Conservation (phyloP, 176 grass and related monocot species). For the barley (Hordeum vulgare) region MorexV3_pseudomolecules_assembly NC_058521.1:411482876-411483375, state of each 20-base stretch:
- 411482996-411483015: neutral
- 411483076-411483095: neutral
- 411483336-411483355: too few species aligned
- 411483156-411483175: too few species aligned
- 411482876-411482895: too few species aligned
- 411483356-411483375: too few species aligned
- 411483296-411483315: too few species aligned
- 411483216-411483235: too few species aligned
- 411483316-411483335: too few species aligned
- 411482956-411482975: conserved; percentile 5
- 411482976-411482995: neutral
- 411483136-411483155: neutral
- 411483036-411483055: neutral
- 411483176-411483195: too few species aligned
- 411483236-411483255: too few species aligned
- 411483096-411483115: neutral
- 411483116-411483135: neutral
- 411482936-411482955: neutral
- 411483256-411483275: too few species aligned
- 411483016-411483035: neutral
- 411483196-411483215: too few species aligned
- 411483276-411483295: too few species aligned
- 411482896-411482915: neutral
- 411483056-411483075: neutral
- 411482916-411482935: neutral